Conservation (phyloP, 495 filamentous ascomycete species). For the Hypomontagnella monticulosa region DNA sequence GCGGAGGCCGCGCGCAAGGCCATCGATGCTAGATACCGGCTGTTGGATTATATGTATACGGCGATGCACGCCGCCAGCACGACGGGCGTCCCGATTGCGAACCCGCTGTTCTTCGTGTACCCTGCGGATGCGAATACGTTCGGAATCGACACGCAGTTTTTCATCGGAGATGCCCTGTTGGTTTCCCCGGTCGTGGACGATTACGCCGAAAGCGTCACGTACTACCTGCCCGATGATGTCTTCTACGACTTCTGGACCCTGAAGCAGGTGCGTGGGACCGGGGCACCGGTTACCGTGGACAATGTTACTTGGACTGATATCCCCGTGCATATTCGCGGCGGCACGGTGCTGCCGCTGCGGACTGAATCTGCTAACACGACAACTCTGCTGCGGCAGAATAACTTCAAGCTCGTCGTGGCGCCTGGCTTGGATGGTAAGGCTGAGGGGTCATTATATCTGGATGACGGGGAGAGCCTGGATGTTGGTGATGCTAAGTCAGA, state of each 20-base stretch:
- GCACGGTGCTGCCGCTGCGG: conserved; percentile 73
- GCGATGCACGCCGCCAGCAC: conserved; percentile 65
- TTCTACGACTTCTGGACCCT: conserved; percentile 83
- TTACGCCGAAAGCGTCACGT: conserved; percentile 68
- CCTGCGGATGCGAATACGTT: conserved; percentile 71
- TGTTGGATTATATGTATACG: conserved; percentile 80
- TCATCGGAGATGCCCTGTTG: conserved; percentile 75
- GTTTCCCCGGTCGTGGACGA: conserved; percentile 74
- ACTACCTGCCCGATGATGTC: conserved; percentile 77
- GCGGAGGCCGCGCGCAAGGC: conserved; percentile 73
- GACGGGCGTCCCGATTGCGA: conserved; percentile 70
- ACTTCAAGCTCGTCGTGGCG: conserved; percentile 76
- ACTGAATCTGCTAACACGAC: conserved; percentile 74
- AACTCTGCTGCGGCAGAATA: conserved; percentile 66
- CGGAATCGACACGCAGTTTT: conserved; percentile 72
- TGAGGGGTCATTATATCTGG: conserved; percentile 63
- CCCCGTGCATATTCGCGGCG: conserved; percentile 76
- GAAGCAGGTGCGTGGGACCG: conserved; percentile 62
- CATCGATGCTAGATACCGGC: conserved; percentile 71
- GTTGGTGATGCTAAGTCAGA: conserved; percentile 57
- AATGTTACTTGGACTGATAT: conserved; percentile 71
- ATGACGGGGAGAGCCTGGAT: conserved; percentile 67
- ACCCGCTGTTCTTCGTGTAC: conserved; percentile 77
- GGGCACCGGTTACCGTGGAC: conserved; percentile 58
- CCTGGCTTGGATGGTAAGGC: conserved; percentile 58